Conservation (phyloP, 306 rosid genomes). For the Vigna radiata region DNA sequence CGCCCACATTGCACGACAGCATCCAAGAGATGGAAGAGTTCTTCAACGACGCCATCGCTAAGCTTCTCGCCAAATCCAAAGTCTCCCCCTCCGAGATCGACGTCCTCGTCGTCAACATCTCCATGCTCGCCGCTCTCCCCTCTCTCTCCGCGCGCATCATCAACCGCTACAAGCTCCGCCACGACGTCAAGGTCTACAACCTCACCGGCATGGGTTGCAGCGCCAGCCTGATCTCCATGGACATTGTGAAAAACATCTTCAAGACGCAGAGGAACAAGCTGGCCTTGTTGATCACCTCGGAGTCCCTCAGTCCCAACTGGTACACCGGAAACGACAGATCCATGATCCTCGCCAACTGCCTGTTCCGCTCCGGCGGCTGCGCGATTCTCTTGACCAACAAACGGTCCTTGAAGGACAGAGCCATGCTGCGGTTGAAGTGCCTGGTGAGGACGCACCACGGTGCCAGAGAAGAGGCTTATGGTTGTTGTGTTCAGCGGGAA, state of each 20-base stretch:
- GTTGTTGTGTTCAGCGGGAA: constrained; percentile 72
- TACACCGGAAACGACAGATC: constrained; percentile 77
- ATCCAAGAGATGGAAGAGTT: constrained; percentile 81
- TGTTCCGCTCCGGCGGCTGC: constrained; percentile 85
- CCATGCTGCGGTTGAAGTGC: constrained; percentile 63
- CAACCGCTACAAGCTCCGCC: constrained; percentile 69
- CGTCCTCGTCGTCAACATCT: constrained; percentile 77
- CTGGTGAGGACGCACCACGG: constrained; percentile 88
- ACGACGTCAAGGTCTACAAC: constrained; percentile 79
- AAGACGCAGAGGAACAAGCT: constrained; percentile 54
- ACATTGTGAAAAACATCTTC: constrained; percentile 61
- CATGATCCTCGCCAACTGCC: constrained; percentile 78
- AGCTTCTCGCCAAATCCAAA: constrained; percentile 55
- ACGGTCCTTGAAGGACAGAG: constrained; percentile 46
- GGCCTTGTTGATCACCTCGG: constrained; percentile 81
- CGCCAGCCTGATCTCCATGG: constrained; percentile 80
- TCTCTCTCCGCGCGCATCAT: constrained; percentile 71
- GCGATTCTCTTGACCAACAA: constrained; percentile 69
- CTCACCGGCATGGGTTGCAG: constrained; percentile 96
- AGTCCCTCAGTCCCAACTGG: constrained; percentile 93
- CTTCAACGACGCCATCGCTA: constrained; percentile 63
- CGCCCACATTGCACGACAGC: constrained; percentile 63
- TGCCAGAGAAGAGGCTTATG: constrained; percentile 70
- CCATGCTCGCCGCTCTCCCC: constrained; percentile 73
- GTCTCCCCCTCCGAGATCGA: constrained; percentile 71